Conservation (phyloP, 345 rosid species). For the Syzygium grande region DNA sequence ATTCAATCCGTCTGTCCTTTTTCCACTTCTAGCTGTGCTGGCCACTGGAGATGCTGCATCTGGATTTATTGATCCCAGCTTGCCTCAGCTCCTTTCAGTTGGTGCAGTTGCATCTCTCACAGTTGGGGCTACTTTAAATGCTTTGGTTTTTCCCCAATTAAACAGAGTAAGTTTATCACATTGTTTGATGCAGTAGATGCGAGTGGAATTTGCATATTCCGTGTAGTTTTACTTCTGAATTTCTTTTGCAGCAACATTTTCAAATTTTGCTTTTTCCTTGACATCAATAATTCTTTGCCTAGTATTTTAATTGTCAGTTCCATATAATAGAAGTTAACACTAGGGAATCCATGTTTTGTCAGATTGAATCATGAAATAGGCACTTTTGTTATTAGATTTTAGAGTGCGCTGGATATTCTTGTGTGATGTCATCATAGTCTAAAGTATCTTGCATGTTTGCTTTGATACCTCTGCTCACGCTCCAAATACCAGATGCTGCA, state of each 20-base stretch:
- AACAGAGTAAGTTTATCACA: constrained; percentile 40
- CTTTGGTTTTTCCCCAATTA: constrained; percentile 51
- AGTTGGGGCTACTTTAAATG: constrained; percentile 63
- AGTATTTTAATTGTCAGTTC: not conserved
- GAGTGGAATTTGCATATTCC: not conserved
- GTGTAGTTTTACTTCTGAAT: not conserved
- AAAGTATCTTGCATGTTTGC: not conserved
- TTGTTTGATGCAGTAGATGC: not conserved
- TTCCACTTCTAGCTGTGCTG: constrained; percentile 66
- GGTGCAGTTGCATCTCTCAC: constrained; percentile 69
- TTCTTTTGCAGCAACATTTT: not conserved
- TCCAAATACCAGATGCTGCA: not conserved
- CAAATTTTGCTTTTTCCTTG: not conserved
- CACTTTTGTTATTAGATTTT: not conserved
- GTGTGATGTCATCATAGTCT: not conserved
- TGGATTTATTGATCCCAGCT: constrained; percentile 70
- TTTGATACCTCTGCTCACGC: not conserved
- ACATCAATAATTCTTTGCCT: not conserved
- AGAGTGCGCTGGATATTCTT: not conserved
- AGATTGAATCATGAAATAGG: not conserved
- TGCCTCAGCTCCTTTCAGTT: constrained; percentile 77
- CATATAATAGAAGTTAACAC: not conserved
- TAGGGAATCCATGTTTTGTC: not conserved
- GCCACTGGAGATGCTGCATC: constrained; percentile 94
- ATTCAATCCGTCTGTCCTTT: constrained; percentile 48